Evolutionary conservation across 2,329 filamentous ascomycete species (phyloP).

Genomic region (Ophiostoma perfectum): DNA sequence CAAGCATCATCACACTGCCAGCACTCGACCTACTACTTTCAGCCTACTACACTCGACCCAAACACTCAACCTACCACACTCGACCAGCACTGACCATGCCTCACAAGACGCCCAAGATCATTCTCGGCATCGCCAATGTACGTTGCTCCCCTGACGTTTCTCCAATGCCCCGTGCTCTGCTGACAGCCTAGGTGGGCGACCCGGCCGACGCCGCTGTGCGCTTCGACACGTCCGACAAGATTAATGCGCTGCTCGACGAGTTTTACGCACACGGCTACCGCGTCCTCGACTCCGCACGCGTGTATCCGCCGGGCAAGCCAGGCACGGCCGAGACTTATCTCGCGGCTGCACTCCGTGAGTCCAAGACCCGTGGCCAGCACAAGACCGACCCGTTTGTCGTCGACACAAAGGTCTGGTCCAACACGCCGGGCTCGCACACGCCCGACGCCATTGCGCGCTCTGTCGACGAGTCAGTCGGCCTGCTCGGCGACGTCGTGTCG

Average conservation of each 20-base stretch:
- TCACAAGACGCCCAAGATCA: not conserved
- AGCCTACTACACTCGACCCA: not conserved
- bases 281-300: conserved; percentile 25
- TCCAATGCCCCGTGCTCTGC: not conserved
- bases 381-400: not conserved
- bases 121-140: not conserved
- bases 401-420: not conserved
- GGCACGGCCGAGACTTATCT: conserved; percentile 33
- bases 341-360: conserved; percentile 26
- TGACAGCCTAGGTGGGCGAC: not conserved
- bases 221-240: not conserved
- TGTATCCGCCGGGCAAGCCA: conserved; percentile 31
- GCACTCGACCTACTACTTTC: not conserved
- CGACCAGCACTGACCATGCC: not conserved
- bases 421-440: not conserved
- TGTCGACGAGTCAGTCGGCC: not conserved
- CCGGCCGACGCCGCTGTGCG: not conserved
- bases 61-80: not conserved
- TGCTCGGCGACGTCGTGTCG: not conserved
- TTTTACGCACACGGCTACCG: not conserved
- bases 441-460: not conserved
- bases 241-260: not conserved
- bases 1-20: not conserved
- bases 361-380: not conserved
- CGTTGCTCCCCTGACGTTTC: not conserved